Base-by-base conservation (phyloP, 2,329 filamentous ascomycete species). In the Bisporella sp. region DNA sequence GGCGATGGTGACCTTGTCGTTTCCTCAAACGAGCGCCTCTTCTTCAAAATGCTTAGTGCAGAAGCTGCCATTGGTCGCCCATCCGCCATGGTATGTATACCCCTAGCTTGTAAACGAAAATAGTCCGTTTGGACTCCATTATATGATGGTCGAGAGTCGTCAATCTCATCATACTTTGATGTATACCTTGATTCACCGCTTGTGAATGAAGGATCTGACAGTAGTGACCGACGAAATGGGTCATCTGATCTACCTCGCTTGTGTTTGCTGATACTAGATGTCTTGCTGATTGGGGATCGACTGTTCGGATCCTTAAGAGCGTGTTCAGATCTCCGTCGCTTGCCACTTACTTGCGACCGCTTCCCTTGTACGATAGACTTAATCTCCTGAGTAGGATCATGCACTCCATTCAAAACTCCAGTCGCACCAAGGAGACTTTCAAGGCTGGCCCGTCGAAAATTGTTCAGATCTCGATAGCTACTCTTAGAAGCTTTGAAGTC, bases 101-200 rank as follows among this genome's bases (percentile, higher is more conserved):
- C 65, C 41, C 65, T 57, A 8, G 65, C 65, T 55, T 67, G 66
- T 11, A 67, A 52, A 21, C 65, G 59, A 47, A 66, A 67, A 48
- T 67, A 67, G 49, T 67, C 64, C 4, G 64, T 66, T 37, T 64
- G 55, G 5, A 66, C 64, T 4, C 64, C 64, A 49, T 61, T 67
- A 6, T 57, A 42, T 45, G 62, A 60, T 29, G 50, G 54, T 21
- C 57, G 55, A 13, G 41, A 47, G 35, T 64, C 61, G 21, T 63
- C 52, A 8, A 54, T 46, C 4, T 43, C 31, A 44, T 47, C 52
- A 33, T 60, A 61, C n/a, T 55, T 56, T 5, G 56, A 48, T 41
- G 64, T 50, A 2, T 62, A 50, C 41, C 63, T 57, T 28, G 64
- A 64, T 33, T 55, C 58, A 13, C 63, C 64, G 49, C 48, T 54